A percentile compares a stretch with the other conserved stretches of the same genome.
Evolutionary conservation across 1,139 yeast species (phyloP).

Genomic region (Pichia terricola): DNA sequence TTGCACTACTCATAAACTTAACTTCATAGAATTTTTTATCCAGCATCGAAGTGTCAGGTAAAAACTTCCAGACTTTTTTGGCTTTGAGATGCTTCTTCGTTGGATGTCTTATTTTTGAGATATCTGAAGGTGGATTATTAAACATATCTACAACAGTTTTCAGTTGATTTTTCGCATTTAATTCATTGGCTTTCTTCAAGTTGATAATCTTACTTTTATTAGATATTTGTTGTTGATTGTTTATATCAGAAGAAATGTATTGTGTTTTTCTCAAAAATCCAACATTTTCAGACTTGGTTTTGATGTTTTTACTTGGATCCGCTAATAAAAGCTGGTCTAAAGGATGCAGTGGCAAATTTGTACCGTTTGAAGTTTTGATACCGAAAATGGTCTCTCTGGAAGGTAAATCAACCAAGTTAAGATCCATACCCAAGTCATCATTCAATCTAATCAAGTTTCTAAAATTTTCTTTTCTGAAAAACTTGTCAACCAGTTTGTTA

Average conservation of each 20-base stretch:
- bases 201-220: conserved; percentile 5
- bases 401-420: conserved; percentile 61
- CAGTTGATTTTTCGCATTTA: conserved; percentile 58
- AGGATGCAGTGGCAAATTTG: conserved; percentile 46
- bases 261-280: conserved; percentile 91
- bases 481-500: conserved; percentile 50
- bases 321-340: conserved; percentile 67
- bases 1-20: conserved; percentile 76
- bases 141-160: conserved; percentile 70
- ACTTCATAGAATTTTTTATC: conserved; percentile 68
- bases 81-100: conserved; percentile 65
- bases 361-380: conserved; percentile 12
- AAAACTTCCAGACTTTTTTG: conserved; percentile 65
- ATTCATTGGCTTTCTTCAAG: conserved; percentile 26
- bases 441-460: conserved; percentile 54
- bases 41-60: conserved; percentile 85
- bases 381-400: conserved; percentile 46
- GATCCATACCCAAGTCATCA: conserved; percentile 71
- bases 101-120: conserved; percentile 59
- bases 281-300: conserved; percentile 46
- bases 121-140: conserved; percentile 40
- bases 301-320: conserved; percentile 49
- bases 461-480: conserved; percentile 71
- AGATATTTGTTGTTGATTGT: conserved; percentile 3
- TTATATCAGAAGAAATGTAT: conserved; percentile 48